A percentile compares a stretch with the other conserved stretches of the same genome.
These are phyloP conservation scores for Selaginella tamariscina DNA, from an alignment of 75 land plant genomes.

Conservation along the genomic window DNA sequence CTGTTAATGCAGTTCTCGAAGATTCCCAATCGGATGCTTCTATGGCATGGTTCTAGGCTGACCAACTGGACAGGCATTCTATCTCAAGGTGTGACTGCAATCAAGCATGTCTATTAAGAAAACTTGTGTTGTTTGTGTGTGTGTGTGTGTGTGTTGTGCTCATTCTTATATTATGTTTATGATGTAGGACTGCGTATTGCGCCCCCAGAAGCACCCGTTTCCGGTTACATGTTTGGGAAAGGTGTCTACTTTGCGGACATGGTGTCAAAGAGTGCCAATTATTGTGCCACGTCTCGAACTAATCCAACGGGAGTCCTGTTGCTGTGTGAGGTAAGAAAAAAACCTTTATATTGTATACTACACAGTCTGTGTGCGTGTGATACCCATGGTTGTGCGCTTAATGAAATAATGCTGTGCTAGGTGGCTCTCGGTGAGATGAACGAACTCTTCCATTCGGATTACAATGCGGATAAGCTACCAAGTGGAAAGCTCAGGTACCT, in stretches of 20 bases:
- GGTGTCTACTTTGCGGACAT: conserved; percentile 99
- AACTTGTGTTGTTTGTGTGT: background rate
- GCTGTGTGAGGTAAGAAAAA: conserved; percentile 61
- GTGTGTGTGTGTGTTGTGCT: background rate
- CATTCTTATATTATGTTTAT: background rate
- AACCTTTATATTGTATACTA: background rate
- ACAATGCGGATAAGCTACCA: conserved; percentile 62
- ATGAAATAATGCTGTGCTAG: conserved; percentile 24
- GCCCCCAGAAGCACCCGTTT: conserved; percentile 94
- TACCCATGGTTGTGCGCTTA: background rate
- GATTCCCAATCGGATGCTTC: conserved; percentile 64
- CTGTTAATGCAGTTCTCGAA: conserved; percentile 39
- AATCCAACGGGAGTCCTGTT: conserved; percentile 63
- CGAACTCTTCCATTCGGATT: conserved; percentile 41
- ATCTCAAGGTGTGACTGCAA: conserved; percentile 57
- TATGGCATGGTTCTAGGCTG: conserved; percentile 97
- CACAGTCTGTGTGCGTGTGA: background rate
- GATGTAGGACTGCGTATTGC: conserved; percentile 77
- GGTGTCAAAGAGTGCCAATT: conserved; percentile 99
- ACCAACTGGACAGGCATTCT: conserved; percentile 94
- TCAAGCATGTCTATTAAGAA: background rate
- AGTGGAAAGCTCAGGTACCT: conserved; percentile 66
- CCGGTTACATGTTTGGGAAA: conserved; percentile 99
- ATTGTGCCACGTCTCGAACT: conserved; percentile 43
- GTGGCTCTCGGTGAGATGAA: conserved; percentile 91